Evolutionary conservation across 768 basidiomycete genomes (phyloP), one percentile per base, ranked within the genome.

Genomic region (Podaxis sp.): DNA sequence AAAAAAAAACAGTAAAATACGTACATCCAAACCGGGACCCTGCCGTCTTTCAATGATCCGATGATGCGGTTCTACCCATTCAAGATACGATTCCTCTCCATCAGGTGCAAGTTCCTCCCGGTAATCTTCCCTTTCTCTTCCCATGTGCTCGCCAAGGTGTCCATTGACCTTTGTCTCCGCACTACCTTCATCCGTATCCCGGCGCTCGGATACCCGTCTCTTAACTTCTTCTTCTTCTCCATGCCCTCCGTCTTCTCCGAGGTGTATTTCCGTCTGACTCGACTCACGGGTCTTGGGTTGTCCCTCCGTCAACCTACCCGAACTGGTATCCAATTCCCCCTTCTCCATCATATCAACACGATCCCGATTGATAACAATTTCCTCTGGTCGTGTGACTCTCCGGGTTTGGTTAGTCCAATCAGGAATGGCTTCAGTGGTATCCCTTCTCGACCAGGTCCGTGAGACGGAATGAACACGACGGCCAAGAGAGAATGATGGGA

Each of bases 401-500:
- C 86, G 79, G 16, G 90, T 88, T 64, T 90, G 87, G 51, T 83
- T 86, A 7, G 92, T 81, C 93, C 95, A 97, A 48, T 95, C 93
- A 0, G 95, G 91, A 59, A 37, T 28, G 11, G 50, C 56, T n/a
- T 61, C 65, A 55, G 61, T 61, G 28, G 78, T 73, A 32, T 87
- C 82, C 65, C 90, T 85, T 55, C 94, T 80, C 7, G 93, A 95
- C 89, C 91, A 93, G 6, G 96, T 98, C 65, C 93, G 83, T 13
- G 91, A 90, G 57, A 93, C 89, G 16, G 77, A 88, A 70, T 95
- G 94, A n/a, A 98, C 94, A 25, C 94, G 86, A 32, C 91, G 81
- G 16, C 94, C 89, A 28, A 98, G 85, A 21, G 94, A 94, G 79
- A 98, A 97, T 70, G 89, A 90, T 0, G 96, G 94, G 64, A 99